A percentile compares a stretch with the other conserved stretches of the same genome.
phyloP scores from a whole-genome alignment of 75 land plant genomes.

The Pseudotsuga menziesii region DNA sequence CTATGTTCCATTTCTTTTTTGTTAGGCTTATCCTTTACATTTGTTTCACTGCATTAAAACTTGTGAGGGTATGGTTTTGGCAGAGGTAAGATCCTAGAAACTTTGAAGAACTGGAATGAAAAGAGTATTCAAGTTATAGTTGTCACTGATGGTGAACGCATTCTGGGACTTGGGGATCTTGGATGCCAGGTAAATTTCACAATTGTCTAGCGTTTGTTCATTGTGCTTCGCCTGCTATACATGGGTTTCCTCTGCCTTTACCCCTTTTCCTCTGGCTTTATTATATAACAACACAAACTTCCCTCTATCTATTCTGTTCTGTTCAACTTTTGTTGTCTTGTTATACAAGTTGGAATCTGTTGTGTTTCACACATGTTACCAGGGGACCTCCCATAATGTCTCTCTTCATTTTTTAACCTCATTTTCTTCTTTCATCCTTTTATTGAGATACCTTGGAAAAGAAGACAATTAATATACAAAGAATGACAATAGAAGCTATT shows the following conservation, averaged over 20 bases:
- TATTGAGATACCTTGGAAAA: neutral
- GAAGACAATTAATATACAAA: neutral
- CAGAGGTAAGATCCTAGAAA: slow-evolving; percentile 79
- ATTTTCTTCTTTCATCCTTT: neutral
- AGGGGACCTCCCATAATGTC: neutral
- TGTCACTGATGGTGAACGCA: slow-evolving; percentile 93
- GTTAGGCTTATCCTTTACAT: neutral
- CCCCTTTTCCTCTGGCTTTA: neutral
- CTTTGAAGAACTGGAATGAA: slow-evolving; percentile 73
- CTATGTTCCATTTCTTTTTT: too few species aligned
- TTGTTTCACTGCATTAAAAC: neutral
- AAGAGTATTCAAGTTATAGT: slow-evolving; percentile 76
- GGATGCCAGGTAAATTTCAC: slow-evolving; percentile 65
- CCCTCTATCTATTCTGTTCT: too few species aligned
- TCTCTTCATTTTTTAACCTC: neutral
- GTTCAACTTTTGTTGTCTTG: neutral
- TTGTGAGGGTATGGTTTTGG: slow-evolving; percentile 5
- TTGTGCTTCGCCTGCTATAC: neutral
- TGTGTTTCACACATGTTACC: neutral
- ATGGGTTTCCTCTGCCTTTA: neutral
- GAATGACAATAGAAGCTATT: too few species aligned
- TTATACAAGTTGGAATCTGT: neutral
- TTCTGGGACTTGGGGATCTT: slow-evolving; percentile 90
- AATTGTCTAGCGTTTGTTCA: neutral
- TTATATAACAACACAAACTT: neutral